Conservation (phyloP, 768 basidiomycete genomes). For the Suillus paluster region DNA sequence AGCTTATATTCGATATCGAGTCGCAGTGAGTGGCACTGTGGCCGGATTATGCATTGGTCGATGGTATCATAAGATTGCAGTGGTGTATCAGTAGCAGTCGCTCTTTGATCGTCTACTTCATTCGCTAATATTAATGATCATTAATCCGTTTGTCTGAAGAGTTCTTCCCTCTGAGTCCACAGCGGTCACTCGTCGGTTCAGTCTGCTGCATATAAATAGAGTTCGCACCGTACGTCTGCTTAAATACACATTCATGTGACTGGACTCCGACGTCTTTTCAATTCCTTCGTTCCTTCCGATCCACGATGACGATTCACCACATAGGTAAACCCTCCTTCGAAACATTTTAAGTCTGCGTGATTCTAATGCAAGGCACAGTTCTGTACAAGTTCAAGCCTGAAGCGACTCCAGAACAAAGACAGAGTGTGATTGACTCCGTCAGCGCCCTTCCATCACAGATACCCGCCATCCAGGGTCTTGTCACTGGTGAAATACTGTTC, state of each 20-base stretch:
- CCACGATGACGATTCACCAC: conserved; percentile 16
- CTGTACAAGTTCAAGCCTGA: conserved; percentile 27
- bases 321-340: conserved; percentile 16
- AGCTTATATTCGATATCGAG: no score
- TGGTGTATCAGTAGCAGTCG: no score
- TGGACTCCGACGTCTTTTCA: background rate
- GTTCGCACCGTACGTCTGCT: background rate
- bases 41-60: no score
- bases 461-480: conserved; percentile 21
- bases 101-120: background rate
- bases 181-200: no score
- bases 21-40: no score
- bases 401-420: conserved; percentile 9
- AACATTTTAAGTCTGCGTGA: background rate
- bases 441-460: conserved; percentile 19
- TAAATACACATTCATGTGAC: background rate
- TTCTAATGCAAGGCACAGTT: conserved; percentile 14
- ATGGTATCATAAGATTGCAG: no score
- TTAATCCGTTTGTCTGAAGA: background rate
- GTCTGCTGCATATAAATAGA: no score
- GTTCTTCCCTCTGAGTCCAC: background rate
- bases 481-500: conserved; percentile 18
- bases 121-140: background rate
- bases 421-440: conserved; percentile 10
- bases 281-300: background rate